These are phyloP conservation scores for Vitis vinifera DNA, from an alignment of 164 flowering plant species.

Conservation along the genomic window ASM3070453v1 NC_081808.1:129001-129500, in stretches of 20 bases:
- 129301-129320: background rate
- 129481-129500: too few relatives aligned
- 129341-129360: background rate
- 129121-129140: too few relatives aligned
- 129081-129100: too few relatives aligned
- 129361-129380: background rate
- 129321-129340: background rate
- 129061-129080: background rate
- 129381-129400: background rate
- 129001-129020: background rate
- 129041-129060: background rate
- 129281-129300: background rate
- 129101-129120: too few relatives aligned
- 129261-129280: background rate
- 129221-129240: too few relatives aligned
- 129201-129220: too few relatives aligned
- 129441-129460: background rate
- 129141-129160: background rate
- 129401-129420: background rate
- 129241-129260: background rate
- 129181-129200: too few relatives aligned
- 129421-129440: background rate
- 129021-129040: background rate
- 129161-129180: background rate
- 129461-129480: too few relatives aligned